These are phyloP conservation scores for Clarkia xantiana DNA, from an alignment of 345 rosid species.

Conservation along the genomic window DNA sequence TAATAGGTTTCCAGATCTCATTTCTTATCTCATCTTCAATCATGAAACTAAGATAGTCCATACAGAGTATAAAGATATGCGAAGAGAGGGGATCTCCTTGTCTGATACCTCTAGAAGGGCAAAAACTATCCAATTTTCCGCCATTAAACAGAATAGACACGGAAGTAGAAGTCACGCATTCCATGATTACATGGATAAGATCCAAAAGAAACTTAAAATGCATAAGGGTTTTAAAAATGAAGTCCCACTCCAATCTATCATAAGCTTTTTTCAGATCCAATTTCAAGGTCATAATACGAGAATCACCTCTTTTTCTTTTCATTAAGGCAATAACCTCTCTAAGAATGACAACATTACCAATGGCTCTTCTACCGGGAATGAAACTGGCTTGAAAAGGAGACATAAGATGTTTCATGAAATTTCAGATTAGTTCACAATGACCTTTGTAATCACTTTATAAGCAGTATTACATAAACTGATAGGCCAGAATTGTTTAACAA, in stretches of 20 bases:
- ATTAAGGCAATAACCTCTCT: neutral
- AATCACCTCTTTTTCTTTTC: neutral
- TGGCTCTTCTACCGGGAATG: neutral
- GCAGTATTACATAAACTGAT: neutral
- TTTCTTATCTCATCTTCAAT: neutral
- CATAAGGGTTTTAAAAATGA: too few relatives aligned
- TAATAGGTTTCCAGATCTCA: neutral
- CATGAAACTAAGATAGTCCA: neutral
- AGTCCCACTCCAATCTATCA: neutral
- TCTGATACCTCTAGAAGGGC: neutral
- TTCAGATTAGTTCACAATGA: neutral
- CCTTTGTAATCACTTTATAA: neutral
- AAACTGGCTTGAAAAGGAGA: neutral
- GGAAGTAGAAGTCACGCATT: neutral
- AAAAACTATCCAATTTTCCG: neutral
- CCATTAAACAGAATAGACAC: neutral
- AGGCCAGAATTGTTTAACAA: neutral
- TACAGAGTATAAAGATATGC: neutral
- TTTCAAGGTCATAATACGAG: neutral
- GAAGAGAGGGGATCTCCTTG: neutral
- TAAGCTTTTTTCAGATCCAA: fast-evolving
- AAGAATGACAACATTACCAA: neutral
- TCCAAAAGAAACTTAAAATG: neutral
- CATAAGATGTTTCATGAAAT: neutral
- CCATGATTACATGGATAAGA: neutral